These are phyloP conservation scores for Vigna angularis DNA, from an alignment of 306 rosid species.

Conservation along the genomic window DNA sequence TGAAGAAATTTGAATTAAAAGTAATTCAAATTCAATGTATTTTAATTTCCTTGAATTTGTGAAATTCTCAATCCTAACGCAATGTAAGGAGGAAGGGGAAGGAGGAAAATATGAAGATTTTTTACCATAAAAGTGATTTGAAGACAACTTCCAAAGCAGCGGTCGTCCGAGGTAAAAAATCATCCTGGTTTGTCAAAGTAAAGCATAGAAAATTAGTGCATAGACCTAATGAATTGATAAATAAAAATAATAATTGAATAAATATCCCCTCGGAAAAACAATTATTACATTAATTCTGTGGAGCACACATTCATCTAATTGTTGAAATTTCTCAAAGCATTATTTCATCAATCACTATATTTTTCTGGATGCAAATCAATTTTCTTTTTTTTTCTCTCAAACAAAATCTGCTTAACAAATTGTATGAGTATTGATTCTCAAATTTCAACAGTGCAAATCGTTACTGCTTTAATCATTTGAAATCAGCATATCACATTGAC, in stretches of 20 bases:
- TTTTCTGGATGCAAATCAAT: neutral
- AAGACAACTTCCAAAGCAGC: conserved; percentile 71
- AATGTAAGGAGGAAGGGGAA: conserved; percentile 20
- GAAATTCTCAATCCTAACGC: no score
- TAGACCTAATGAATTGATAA: conserved; percentile 37
- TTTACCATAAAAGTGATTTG: conserved; percentile 89
- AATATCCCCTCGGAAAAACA: conserved; percentile 2
- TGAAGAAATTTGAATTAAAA: no score
- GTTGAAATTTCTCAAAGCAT: conserved; percentile 23
- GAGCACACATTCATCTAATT: conserved; percentile 18
- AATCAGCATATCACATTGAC: conserved; percentile 26
- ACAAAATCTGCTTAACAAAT: neutral
- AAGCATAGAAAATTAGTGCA: conserved; percentile 38
- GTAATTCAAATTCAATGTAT: no score
- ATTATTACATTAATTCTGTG: neutral
- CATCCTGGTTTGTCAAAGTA: conserved; percentile 66
- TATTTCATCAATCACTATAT: conserved; percentile 26
- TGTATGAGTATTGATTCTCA: conserved; percentile 15
- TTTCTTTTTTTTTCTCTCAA: neutral
- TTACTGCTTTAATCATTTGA: neutral
- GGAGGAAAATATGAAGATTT: conserved; percentile 35
- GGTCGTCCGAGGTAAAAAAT: conserved; percentile 91
- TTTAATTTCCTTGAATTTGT: no score
- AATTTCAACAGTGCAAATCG: conserved; percentile 16
- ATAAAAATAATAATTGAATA: conserved; percentile 6